Evolutionary conservation across 2,329 filamentous ascomycete species (phyloP), one percentile per base, ranked within the genome.

Genomic region (Colletotrichum cordylinicola): DNA sequence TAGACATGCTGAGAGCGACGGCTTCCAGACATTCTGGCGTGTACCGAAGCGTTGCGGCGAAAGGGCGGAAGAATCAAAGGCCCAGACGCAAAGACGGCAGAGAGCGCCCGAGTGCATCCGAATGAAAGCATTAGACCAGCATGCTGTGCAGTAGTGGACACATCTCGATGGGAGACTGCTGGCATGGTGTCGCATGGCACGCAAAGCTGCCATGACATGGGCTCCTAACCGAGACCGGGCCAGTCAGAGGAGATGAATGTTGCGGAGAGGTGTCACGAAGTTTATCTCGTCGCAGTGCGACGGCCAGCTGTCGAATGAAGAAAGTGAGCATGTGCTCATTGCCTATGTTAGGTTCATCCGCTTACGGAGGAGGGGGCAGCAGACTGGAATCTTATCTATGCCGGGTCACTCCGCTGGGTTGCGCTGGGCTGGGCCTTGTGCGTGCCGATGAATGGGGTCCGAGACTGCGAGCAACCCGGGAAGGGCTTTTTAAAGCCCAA

Each of bases 261-360:
- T 60, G 60, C 37, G 39, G 39, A 39, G 67, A 15, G 52, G 62
- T 67, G 48, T 56, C 64, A 68, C 35, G 39, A 66, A 72, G 61
- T 35, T 43, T 75, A 72, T 75, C 61, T 71, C 64, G 52, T 71
- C 48, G 67, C 27, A 55, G 55, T 48, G 62, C 33, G 67, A 75
- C 62, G 24, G 72, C 24, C 58, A 64, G 64, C 21, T 75, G 56
- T 73, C 70, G 52, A 69, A 75, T 58, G 43, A 37, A 73, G 70
- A 18, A 75, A 68, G 56, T 75, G 73, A 60, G 43, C 73, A 69
- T 75, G 73, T 75, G 73, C 64, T 60, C 73, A 69, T 31, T 52
- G 37, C 33, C 70, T 6, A 10, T 24, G 43, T 73, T 68, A 68
- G 69, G 73, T 75, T 72, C 67, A n/a, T 72, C 72, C 60, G 67